Percentiles rank a stretch among this genome's conserved stretches.
These are phyloP conservation scores for Poteriospumella lacustris DNA, from an alignment of 108 stramenopile species.

Conservation along the genomic window DNA sequence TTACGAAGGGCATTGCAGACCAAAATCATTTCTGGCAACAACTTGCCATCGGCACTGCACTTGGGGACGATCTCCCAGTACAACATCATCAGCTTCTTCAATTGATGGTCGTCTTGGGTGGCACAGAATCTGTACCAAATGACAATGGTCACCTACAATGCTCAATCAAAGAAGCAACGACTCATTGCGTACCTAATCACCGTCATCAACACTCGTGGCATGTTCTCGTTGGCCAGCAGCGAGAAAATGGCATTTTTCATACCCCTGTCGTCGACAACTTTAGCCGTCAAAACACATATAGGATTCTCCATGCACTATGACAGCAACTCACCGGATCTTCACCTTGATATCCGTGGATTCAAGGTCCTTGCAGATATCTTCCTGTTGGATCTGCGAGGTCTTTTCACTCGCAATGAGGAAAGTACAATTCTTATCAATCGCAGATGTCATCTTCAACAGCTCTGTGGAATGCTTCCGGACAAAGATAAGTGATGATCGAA, in stretches of 20 bases:
- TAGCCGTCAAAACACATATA: no score
- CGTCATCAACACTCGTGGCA: conserved; percentile 95
- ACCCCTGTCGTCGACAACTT: not conserved
- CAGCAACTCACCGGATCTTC: conserved; percentile 21
- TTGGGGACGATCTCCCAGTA: conserved; percentile 99
- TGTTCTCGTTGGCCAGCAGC: conserved; percentile 87
- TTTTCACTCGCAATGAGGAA: conserved; percentile 15
- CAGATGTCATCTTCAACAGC: conserved; percentile 17
- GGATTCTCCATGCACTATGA: no score
- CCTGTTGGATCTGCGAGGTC: not conserved
- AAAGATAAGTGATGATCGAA: no score
- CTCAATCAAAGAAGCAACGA: not conserved
- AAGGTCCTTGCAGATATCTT: conserved; percentile 27
- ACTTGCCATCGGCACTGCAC: conserved; percentile 74
- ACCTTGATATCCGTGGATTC: conserved; percentile 15
- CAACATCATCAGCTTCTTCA: conserved; percentile 96
- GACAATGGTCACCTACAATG: not conserved
- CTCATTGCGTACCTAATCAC: conserved; percentile 59
- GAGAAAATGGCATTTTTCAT: conserved; percentile 90
- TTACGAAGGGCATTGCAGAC: conserved; percentile 96
- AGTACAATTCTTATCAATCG: conserved; percentile 29
- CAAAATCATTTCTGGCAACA: conserved; percentile 95
- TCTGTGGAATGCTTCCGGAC: no score
- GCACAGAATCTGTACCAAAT: conserved; percentile 84
- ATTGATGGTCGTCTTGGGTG: conserved; percentile 91